A percentile compares a stretch with the other conserved stretches of the same genome.
Evolutionary conservation across 1,139 yeast species (phyloP).

Genomic region (Scheffersomyces cryptocercus): DNA sequence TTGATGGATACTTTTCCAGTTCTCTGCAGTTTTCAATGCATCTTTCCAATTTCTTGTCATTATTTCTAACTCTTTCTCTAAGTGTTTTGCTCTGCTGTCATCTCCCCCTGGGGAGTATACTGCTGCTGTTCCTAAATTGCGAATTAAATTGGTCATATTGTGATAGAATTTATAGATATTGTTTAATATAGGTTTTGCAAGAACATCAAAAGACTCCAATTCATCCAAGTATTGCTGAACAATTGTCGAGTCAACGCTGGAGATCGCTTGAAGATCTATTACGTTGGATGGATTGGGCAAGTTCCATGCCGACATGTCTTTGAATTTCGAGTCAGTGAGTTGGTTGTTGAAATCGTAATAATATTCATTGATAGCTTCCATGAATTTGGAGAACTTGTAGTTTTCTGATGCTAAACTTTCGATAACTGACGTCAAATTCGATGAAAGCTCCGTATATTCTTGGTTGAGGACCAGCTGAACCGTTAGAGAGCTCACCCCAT

Average conservation of each 20-base stretch:
- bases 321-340: conserved; percentile 20
- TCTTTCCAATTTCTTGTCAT: conserved; percentile 45
- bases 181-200: conserved; percentile 34
- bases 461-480: conserved; percentile 19
- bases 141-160: conserved; percentile 24
- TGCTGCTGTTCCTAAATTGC: conserved; percentile 2
- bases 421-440: conserved; percentile 39
- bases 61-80: conserved; percentile 37
- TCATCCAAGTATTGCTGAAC: conserved; percentile 27
- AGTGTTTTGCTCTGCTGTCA: conserved; percentile 20
- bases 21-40: conserved; percentile 48
- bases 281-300: conserved; percentile 37
- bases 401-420: conserved; percentile 44
- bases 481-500: not conserved
- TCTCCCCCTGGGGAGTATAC: conserved; percentile 5
- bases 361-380: conserved; percentile 33
- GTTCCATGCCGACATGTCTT: conserved; percentile 9
- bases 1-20: conserved; percentile 35
- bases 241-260: conserved; percentile 18
- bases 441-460: conserved; percentile 40
- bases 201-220: conserved; percentile 39
- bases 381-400: conserved; percentile 35
- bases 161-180: conserved; percentile 20
- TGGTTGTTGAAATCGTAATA: conserved; percentile 24
- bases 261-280: conserved; percentile 26